Base-by-base conservation (phyloP, 306 rosid species). In the Prunus davidiana region DNA sequence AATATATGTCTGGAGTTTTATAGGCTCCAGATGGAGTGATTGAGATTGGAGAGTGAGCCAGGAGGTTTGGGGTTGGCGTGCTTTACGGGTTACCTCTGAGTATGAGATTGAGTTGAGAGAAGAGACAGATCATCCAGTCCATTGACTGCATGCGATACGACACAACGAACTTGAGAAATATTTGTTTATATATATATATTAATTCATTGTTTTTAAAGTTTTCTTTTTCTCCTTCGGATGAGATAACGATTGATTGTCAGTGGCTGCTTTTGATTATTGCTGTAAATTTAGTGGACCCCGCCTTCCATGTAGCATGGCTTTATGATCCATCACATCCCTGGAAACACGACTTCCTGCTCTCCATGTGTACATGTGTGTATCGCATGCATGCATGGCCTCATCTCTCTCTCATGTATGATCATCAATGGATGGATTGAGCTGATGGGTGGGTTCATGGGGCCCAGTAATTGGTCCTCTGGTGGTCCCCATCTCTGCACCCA, bases 241-340 rank as follows among this genome's bases (percentile, higher is more conserved):
- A 38, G 43, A 38, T 6, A 38, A 38, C 9, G 43, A 38, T 38
- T 38, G 43, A 38, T 38, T 19, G 49, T 12, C 27, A 28, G 27
- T 54, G 1, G 61, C 38, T 27, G 8, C 43, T 38, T 38, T 38
- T 38, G 43, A 38, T 7, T 38, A 38, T 38, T 38, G 43, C 9
- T 38, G 43, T 38, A 38, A 38, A 38, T 38, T 18, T 27, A 5
- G 62, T 41, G 76, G 85, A 81, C 20, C 81, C 78, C 32, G 19
- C 24, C 54, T 20, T 32, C 22, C 46, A 10, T 43, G 41, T 41
- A 43, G 72, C 77, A 78, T 56, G 61, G 64, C 74, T 0, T 69
- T 49, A 7, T 68, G 82, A 72, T 64, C 27, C 79, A 77, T 84
- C 87, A 74, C 84, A 80, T 84, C 85, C 74, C 63, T 27, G 63